Base-by-base conservation (phyloP, 805 yeast genomes). In the Metschnikowia gruessii region DNA sequence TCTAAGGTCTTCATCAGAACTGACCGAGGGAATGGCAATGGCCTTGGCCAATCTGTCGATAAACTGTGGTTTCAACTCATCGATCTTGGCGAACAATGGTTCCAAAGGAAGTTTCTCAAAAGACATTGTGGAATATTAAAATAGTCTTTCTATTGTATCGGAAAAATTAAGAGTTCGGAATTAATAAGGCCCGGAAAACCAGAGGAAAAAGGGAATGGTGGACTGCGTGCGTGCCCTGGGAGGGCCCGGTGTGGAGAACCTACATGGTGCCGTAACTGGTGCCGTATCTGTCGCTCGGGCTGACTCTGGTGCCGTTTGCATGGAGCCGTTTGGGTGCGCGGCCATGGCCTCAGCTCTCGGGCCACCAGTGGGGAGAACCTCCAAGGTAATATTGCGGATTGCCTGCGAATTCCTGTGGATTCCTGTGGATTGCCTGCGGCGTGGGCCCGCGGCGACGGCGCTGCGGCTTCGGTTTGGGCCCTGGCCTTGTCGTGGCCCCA, bases 21-120 rank as follows among this genome's bases (percentile, higher is more conserved):
- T 90, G 38, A 94, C 98, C 9, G 97, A 91, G 40, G 96, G 95
- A 57, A 92, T 94, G 49, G 89, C 86, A 38, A 94, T 90, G n/a
- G 97, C 97, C 42, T 84, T 75, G 36, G 82, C 68, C 50, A 94
- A 76, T 56, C 95, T 75, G 45, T 78, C 70, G 56, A 87, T 81
- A 73, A 85, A 91, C 51, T 75, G 68, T 6, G 91, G 86, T 68
- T 87, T 83, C 63, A 87, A 79, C 57, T 79, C 84, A 55, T 84
- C 87, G 55, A 88, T 83, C 64, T 85, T 82, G 24, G 66, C 65
- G 61, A 84, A 83, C 48, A 72, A 64, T n/a, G 74, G 71, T 43
- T 72, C 69, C 50, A 72, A 64, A 34, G 66, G 66, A 46, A 72
- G 65, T 48, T 69, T 72, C 37, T 66, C 70, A 56, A 67, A 69